Evolutionary conservation across 2,329 filamentous ascomycete species (phyloP), one percentile per base, ranked within the genome.

Genomic region (Alternaria ethzedia): DNA sequence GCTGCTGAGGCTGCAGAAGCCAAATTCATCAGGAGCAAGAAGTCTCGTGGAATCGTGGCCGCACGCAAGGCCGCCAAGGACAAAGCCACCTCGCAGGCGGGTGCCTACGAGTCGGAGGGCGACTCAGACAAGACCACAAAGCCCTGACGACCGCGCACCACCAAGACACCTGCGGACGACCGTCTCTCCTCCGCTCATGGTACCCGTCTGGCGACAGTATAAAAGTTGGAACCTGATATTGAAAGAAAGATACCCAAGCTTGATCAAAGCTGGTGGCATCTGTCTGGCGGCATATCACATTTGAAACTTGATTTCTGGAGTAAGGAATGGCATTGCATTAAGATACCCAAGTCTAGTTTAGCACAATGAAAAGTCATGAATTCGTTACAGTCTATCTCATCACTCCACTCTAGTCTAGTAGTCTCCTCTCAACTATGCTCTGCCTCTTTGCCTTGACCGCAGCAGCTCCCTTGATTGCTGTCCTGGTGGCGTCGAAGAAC

Each of bases 401-500:
- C 17, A 2, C 17, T 15, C 17, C 30, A 30, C 28, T 28, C 17
- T 23, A 52, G 20, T 36, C 30, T 11, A 20, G 23, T 21, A 36
- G 21, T 17, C 32, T 25, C 36, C 32, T 51, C 26, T 56, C 58
- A 41, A 43, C 47, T 43, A 28, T 57, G 26, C 21, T 57, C 30
- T 26, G 57, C 45, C 61, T 59, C 59, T 57, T 69, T 4, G 44
- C 56, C 36, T 54, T 61, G 47, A 63, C 54, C 45, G 54, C 61
- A 30, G 49, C 59, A 23, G 64, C 68, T 23, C 50, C 69, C 63
- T 57, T 59, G 32, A 77, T 72, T 3, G 66, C 67, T 13, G 66
- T 66, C 44, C 58, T 64, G 6, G 75, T 67, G 12, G 69, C 63
- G 4, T 49, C 56, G 41, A 70, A 71, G 59, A 77, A 78, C 59